Base-by-base conservation (phyloP, 164 flowering plant genomes). In the Dillenia turbinata region DNA sequence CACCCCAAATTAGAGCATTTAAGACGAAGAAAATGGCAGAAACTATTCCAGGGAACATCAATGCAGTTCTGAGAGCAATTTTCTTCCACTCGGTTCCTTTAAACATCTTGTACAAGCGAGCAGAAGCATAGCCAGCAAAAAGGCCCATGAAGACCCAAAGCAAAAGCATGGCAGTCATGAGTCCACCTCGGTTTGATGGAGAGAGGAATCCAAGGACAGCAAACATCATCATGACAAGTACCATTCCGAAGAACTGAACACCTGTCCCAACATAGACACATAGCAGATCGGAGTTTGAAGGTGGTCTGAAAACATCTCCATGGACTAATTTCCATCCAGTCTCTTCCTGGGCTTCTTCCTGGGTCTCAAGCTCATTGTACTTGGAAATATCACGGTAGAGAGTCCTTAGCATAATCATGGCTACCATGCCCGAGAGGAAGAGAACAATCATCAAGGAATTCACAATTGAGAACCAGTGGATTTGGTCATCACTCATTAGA, bases 401-500 rank as follows among this genome's bases (percentile, higher is more conserved):
- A n/a, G 93, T 87, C 16, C 93, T 68, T 49, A 87, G 70, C 88
- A 87, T 85, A n/a, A 87, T 87, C 89, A 85, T 83, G 16, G 89
- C 88, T 10, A 87, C 89, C 89, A 85, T 87, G 65, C 92, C 92
- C 8, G 93, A 85, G 44, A 87, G 86, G 78, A 87, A 87, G 54
- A 85, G 79, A 52, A 87, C 89, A 46, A 87, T 85, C 93, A 85
- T 87, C 68, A 87, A 71, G 16, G 93, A 87, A 61, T 83, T 87
- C 54, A 83, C 80, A 12, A 87, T 82, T 15, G 93, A 87, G 67
- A 85, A 87, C 93, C 93, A 87, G 66, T 85, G 90, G 44, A 87
- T 83, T 66, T 83, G 90, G 65, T 85, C 83, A 54, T 85, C 90
- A 16, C 70, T 73, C 93, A 87, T 83, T 15, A 80, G 57, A 44